Conservation (phyloP, 352 stramenopile genomes). For the Nothophytophthora sp. region DNA sequence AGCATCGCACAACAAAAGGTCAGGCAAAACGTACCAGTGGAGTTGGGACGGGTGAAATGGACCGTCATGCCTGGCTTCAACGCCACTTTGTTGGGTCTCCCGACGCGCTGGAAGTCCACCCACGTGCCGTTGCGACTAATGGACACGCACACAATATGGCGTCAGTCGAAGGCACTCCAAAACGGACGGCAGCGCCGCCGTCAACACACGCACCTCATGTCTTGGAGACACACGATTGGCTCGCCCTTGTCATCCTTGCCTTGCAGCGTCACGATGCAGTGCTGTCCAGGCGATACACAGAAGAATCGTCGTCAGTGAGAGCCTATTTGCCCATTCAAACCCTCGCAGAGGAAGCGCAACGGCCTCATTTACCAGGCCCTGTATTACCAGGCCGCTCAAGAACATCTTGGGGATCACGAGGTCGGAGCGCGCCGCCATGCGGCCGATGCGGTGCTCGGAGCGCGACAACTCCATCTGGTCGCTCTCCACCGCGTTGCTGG, state of each 20-base stretch:
- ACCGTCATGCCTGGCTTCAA: constrained; percentile 40
- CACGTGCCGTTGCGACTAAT: constrained; percentile 55
- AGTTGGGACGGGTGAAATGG: constrained; percentile 49
- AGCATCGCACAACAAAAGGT: too few species aligned
- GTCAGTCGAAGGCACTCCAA: too few species aligned
- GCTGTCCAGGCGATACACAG: constrained; percentile 12
- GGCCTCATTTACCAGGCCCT: too few species aligned
- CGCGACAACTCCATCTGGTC: constrained; percentile 47
- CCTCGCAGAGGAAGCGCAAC: neutral
- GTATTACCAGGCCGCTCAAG: constrained; percentile 62
- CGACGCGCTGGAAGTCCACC: constrained; percentile 46
- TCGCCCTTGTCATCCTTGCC: constrained; percentile 25
- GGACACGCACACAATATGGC: constrained; percentile 3
- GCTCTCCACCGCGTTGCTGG: constrained; percentile 18
- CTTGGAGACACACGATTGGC: constrained; percentile 39
- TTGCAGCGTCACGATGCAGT: constrained; percentile 36
- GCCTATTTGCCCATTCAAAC: too few species aligned
- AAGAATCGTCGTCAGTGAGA: too few species aligned
- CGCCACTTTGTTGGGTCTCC: constrained; percentile 17
- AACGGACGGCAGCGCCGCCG: too few species aligned
- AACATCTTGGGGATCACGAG: constrained; percentile 44
- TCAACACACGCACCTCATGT: constrained; percentile 65
- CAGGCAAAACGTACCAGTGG: constrained; percentile 20
- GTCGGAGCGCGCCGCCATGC: constrained; percentile 34
- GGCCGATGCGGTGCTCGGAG: constrained; percentile 46